Evolutionary conservation across 139 green algal species (phyloP).

Genomic region (Ostreobium quekettii): DNA sequence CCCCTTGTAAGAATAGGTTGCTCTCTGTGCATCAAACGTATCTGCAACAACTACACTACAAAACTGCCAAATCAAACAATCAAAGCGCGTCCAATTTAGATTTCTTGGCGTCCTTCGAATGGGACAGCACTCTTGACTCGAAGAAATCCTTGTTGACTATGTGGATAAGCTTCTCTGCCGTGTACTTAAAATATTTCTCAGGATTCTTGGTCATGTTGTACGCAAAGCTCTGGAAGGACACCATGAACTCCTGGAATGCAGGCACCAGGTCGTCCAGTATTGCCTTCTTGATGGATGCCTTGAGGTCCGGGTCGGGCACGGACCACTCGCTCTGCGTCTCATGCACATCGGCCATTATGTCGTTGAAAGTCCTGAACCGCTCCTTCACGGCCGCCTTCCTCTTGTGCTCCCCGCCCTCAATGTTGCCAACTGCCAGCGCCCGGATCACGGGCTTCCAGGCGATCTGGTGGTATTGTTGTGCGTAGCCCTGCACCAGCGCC

Average conservation of each 20-base stretch:
- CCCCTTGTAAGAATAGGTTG: neutral
- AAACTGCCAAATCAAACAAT: neutral
- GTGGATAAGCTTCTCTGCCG: too few species aligned
- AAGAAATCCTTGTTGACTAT: too few species aligned
- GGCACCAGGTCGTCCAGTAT: constrained; percentile 4
- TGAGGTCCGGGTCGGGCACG: constrained; percentile 6
- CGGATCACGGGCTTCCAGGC: constrained; percentile 8
- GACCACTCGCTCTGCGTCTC: constrained; percentile 9
- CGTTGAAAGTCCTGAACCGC: constrained; percentile 12
- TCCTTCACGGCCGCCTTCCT: constrained; percentile 9
- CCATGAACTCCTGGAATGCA: neutral
- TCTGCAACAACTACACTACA: neutral
- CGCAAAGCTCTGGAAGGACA: neutral
- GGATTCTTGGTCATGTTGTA: constrained; percentile 7
- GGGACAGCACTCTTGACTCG: constrained; percentile 2
- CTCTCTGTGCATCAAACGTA: neutral
- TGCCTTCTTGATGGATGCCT: neutral
- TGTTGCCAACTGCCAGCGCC: neutral
- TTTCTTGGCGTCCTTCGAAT: neutral
- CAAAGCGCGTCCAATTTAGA: neutral
- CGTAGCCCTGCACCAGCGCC: constrained; percentile 5
- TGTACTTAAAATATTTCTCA: constrained; percentile 17
- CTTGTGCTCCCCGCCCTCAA: neutral
- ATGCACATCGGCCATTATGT: neutral
- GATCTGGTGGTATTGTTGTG: neutral